These are phyloP conservation scores for Filobasidium floriforme DNA, from an alignment of 768 basidiomycete species.

Conservation along the genomic window DNA sequence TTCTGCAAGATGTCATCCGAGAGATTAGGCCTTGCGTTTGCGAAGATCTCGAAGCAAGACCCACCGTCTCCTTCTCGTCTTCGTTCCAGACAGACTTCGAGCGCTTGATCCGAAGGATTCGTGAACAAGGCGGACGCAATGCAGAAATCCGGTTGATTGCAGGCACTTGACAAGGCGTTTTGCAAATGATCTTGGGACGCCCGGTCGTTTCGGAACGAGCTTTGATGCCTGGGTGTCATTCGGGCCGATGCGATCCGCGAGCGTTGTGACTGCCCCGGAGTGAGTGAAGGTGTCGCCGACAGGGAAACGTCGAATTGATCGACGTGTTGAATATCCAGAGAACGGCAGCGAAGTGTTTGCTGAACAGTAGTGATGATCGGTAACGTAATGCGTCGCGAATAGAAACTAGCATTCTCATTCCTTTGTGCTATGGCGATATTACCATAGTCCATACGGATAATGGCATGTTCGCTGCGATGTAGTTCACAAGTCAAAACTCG, in stretches of 20 bases:
- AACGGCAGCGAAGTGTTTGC: conserved; percentile 58
- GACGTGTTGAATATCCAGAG: not conserved
- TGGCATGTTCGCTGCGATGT: conserved; percentile 61
- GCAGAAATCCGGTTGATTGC: conserved; percentile 6
- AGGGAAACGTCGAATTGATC: not conserved
- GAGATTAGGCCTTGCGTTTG: not conserved
- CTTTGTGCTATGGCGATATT: conserved; percentile 48
- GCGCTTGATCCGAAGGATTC: conserved; percentile 15
- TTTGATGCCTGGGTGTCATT: not conserved
- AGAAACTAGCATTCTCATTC: conserved; percentile 50
- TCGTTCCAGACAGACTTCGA: conserved; percentile 4
- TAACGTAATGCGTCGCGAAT: conserved; percentile 78
- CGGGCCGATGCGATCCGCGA: too few relatives aligned
- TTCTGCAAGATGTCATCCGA: not conserved
- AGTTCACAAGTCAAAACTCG: not conserved
- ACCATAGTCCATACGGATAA: conserved; percentile 76
- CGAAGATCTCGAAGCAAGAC: too few relatives aligned
- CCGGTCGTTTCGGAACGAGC: conserved; percentile 7
- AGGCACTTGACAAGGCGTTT: not conserved
- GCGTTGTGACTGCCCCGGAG: too few relatives aligned
- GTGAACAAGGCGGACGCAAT: conserved; percentile 1
- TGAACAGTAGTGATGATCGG: conserved; percentile 91
- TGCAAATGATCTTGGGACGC: conserved; percentile 6
- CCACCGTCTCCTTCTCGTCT: not conserved
- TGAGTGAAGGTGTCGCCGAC: too few relatives aligned